Evolutionary conservation across 805 yeast genomes (phyloP).

Genomic region (Pichia pseudocactophila): DNA sequence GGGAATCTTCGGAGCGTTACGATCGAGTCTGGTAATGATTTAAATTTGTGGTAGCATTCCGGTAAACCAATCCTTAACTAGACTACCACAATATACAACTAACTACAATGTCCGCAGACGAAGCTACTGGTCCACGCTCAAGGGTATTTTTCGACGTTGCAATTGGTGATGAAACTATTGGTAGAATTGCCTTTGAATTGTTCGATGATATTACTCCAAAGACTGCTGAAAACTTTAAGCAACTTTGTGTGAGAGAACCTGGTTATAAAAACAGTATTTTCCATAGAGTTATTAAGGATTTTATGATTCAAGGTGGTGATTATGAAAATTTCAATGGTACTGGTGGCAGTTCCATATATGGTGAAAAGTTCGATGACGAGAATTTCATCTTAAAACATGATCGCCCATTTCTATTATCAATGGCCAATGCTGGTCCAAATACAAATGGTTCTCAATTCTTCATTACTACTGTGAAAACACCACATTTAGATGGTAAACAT

Average conservation of each 20-base stretch:
- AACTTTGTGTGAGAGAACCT: slow-evolving; percentile 82
- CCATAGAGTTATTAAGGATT: slow-evolving; percentile 83
- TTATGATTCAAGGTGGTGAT: slow-evolving; percentile 95
- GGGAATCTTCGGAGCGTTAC: not conserved
- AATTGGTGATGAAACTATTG: slow-evolving; percentile 58
- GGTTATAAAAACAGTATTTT: slow-evolving; percentile 82
- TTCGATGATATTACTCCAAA: slow-evolving; percentile 57
- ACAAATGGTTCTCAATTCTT: slow-evolving; percentile 96
- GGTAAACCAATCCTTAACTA: too few relatives aligned
- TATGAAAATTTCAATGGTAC: slow-evolving; percentile 67
- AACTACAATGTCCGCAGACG: slow-evolving; percentile 5
- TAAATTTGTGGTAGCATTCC: too few relatives aligned
- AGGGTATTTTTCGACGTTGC: slow-evolving; percentile 74
- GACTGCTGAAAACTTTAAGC: slow-evolving; percentile 84
- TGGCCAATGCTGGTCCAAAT: slow-evolving; percentile 96
- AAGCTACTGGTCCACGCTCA: slow-evolving; percentile 24
- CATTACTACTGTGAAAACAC: slow-evolving; percentile 86
- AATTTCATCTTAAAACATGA: slow-evolving; percentile 70
- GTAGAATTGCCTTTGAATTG: slow-evolving; percentile 73
- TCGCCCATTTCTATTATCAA: slow-evolving; percentile 79
- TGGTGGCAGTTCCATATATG: slow-evolving; percentile 78
- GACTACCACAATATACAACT: too few relatives aligned
- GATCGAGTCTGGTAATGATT: too few relatives aligned
- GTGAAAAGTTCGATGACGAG: slow-evolving; percentile 86
- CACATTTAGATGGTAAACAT: slow-evolving; percentile 92